Evolutionary conservation across 2,329 filamentous ascomycete genomes (phyloP), one percentile per base, ranked within the genome.

Genomic region (Xylaria digitata): DNA sequence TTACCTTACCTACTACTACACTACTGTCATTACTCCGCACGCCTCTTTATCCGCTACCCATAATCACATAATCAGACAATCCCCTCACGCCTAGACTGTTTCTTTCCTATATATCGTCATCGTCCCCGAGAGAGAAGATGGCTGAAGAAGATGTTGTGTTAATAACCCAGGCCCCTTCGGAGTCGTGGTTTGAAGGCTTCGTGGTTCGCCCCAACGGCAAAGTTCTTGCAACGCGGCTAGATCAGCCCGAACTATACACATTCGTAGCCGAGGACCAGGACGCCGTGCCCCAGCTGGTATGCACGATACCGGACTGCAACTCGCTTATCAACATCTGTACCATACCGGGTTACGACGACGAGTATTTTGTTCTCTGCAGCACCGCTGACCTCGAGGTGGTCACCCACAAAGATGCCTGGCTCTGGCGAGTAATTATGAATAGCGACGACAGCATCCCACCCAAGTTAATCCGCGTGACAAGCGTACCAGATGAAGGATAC

Each of bases 111-210:
- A 57, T 26, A 54, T 17, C 34, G 26, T 17, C 49, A 23, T 59
- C 46, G 3, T 17, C 5, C n/a, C 42, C 8, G 43, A 19, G 19
- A 40, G 61, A 40, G 54, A 69, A 63, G 56, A 76, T 76, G 74
- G 46, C 71, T 32, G 71, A 73, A 34, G 74, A 76, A 59, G 75
- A 77, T 32, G 70, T 76, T 21, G 71, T 75, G 37, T 70, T 77
- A 54, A 70, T 78, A 54, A 77, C 75, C 3, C 75, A 78, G 59
- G 59, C 75, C 21, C 75, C 76, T 15, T 76, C 75, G 30, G 73
- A 77, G 46, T 73, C 73, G 11, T 77, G 75, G 75, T 76, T 77
- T 58, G 75, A 78, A 55, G 73, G 74, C 7, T 71, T 77, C 61
- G 70, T 70, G 23, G 37, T 74, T 21, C 75, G 76, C 1, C 75